Percentiles rank a stretch among this genome's conserved stretches.
These are phyloP conservation scores for Histomonas meleagridis DNA, from an alignment of 208 protist species.

Conservation along the genomic window DNA sequence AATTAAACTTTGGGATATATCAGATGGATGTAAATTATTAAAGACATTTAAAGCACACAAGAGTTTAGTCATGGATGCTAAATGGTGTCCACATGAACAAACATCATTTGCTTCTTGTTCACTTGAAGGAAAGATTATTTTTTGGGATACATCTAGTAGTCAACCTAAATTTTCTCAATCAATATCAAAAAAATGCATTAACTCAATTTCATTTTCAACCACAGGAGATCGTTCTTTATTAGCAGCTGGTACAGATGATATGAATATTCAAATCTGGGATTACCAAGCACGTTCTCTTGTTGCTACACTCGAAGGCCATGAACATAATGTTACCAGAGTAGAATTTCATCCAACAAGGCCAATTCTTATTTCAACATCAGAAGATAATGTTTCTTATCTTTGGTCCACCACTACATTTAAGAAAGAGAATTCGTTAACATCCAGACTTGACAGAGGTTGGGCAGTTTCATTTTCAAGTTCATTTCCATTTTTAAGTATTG, in stretches of 20 bases:
- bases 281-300: slow-evolving; percentile 89
- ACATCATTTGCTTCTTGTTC: slow-evolving; percentile 91
- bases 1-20: slow-evolving; percentile 94
- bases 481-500: slow-evolving; percentile 67
- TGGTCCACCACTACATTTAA: slow-evolving; percentile 85
- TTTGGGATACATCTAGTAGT: slow-evolving; percentile 49
- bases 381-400: slow-evolving; percentile 70
- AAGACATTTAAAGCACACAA: slow-evolving; percentile 84
- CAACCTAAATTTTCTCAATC: slow-evolving; percentile 85
- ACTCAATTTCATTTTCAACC: slow-evolving; percentile 88
- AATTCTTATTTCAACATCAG: slow-evolving; percentile 78
- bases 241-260: slow-evolving; percentile 75
- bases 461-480: slow-evolving; percentile 58
- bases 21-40: slow-evolving; percentile 71
- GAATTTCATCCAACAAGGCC: slow-evolving; percentile 88
- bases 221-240: slow-evolving; percentile 88
- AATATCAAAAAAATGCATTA: slow-evolving; percentile 89
- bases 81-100: slow-evolving; percentile 89
- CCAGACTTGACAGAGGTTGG: slow-evolving; percentile 80
- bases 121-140: slow-evolving; percentile 82
- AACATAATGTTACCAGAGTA: slow-evolving; percentile 79
- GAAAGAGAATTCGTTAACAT: slow-evolving; percentile 76
- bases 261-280: slow-evolving; percentile 84
- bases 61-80: slow-evolving; percentile 89
- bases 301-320: slow-evolving; percentile 82